Evolutionary conservation across 1,139 yeast genomes (phyloP).

Genomic region (Blastobotrys serpentis): DNA sequence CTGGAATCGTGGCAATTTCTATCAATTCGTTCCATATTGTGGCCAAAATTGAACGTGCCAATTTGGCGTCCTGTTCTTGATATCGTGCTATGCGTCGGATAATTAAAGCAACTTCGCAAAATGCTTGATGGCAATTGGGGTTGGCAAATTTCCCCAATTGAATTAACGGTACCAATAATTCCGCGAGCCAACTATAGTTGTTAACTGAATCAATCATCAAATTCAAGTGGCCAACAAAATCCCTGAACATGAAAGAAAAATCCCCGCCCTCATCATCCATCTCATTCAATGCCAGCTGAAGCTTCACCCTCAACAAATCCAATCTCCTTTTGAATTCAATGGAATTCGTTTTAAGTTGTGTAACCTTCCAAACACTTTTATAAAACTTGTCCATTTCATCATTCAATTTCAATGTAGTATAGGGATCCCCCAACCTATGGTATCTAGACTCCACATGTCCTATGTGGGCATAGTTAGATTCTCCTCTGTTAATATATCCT

Average conservation of each 20-base stretch:
- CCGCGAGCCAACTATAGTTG: constrained; percentile 23
- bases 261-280: constrained; percentile 21
- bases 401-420: constrained; percentile 22
- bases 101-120: constrained; percentile 18
- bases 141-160: constrained; percentile 8
- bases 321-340: constrained; percentile 21
- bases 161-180: constrained; percentile 26
- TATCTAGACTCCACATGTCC: constrained; percentile 6
- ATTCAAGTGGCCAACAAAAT: constrained; percentile 32
- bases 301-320: constrained; percentile 24
- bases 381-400: constrained; percentile 27
- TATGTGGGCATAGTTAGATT: constrained; percentile 9
- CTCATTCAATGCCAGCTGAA: constrained; percentile 19
- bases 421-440: constrained; percentile 18
- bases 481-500: not conserved
- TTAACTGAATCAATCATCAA: constrained; percentile 26
- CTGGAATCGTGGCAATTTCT: constrained; percentile 22
- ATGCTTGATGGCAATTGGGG: constrained; percentile 19
- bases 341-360: constrained; percentile 13
- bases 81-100: constrained; percentile 16
- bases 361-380: constrained; percentile 15
- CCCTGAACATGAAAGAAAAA: constrained; percentile 33
- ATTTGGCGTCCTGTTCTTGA: constrained; percentile 17
- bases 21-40: constrained; percentile 29
- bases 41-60: constrained; percentile 18